Evolutionary conservation across 2,329 filamentous ascomycete species (phyloP), one percentile per base, ranked within the genome.

Genomic region (Akanthomyces dipterigenus): DNA sequence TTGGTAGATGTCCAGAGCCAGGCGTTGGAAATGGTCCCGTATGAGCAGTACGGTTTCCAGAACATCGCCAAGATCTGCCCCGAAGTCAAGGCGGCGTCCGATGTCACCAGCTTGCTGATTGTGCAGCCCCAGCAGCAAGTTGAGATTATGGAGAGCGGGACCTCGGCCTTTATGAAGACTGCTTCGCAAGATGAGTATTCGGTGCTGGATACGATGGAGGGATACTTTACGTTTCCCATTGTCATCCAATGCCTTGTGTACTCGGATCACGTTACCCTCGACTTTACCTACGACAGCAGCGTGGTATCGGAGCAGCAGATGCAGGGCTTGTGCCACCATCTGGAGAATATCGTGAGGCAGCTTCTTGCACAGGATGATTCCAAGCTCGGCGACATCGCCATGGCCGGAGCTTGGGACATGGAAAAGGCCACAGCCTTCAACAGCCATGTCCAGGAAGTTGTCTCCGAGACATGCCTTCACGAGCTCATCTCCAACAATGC

Each of bases 1-100:
- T 31, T 42, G 34, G 22, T 38, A 14, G 34, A 59, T 3, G 46
- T 50, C 34, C 46, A 50, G 31, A 48, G 31, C 20, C 43, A 59
- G 18, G 46, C 56, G 5, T n/a, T 49, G n/a, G 51, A 61, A 5
- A 65, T 67, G 61, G 60, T 67, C 3, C 49, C 59, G 0, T 64
- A 57, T 48, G 62, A 68, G 53, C 64, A 67, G 16, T 61, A 43
- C 11, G 68, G 67, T 14, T 63, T 70, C 31, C 68, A 67, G 48
- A 63, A 65, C 22, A 64, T 67, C 38, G 45, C 54, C 18, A 62
- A 60, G 43, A 38, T 65, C n/a, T 64, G 50, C 57, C 24, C 56
- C 12, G 60, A 31, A 16, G 55, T 60, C 16, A 55, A 55, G 31
- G 43, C 34, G 24, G 64, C 63, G 28, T 64, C 43, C 9, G 61